Evolutionary conservation across 2,329 filamentous ascomycete species (phyloP), one percentile per base, ranked within the genome.

Genomic region (Pestalotiopsis sp.): DNA sequence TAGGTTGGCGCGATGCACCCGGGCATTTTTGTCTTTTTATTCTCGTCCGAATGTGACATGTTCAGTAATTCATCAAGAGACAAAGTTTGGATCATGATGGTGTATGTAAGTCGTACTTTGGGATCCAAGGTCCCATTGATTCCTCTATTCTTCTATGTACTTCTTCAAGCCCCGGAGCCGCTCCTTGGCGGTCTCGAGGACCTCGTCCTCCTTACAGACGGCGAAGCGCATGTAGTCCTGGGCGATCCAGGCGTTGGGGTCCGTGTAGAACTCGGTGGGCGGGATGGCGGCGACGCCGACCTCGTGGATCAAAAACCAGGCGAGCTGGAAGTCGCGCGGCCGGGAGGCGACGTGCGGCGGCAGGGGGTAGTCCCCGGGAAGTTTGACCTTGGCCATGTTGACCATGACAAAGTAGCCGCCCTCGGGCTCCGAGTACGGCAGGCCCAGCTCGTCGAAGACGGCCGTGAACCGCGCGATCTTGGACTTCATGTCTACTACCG

Each of bases 331-430:
- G 80, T 99, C 96, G 38, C 96, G 87, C 27, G 96, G 94, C 1
- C 96, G 89, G 76, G 86, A 90, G 14, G 92, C 93, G 45, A 99
- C 95, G 78, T 98, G 94, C 1, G 91, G 86, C 36, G 96, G 96
- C 85, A 98, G 98, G 0, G 91, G 88, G 80, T 98, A 99, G 78
- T 91, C 90, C 4, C 86, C 87, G 0, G 96, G 96, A 4, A 99
- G 79, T 78, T 92, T 90, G 68, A 99, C 93, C 78, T 95, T 95
- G 68, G 89, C 86, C 86, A 98, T 91, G 83, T 99, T 99, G 72
- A 93, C 96, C 66, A 99, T 89, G 52, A 99, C 93, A 78, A 99
- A 99, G 84, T 99, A 99, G 23, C 96, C 96, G 66, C 96, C 96
- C 80, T 99, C 95, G 4, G 96, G 96, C 69, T 97, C 92, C 1